Percentiles rank a stretch among this genome's conserved stretches.
phyloP scores from a whole-genome alignment of 129 eudicot genomes.

The Pulicaria dysenterica region DNA sequence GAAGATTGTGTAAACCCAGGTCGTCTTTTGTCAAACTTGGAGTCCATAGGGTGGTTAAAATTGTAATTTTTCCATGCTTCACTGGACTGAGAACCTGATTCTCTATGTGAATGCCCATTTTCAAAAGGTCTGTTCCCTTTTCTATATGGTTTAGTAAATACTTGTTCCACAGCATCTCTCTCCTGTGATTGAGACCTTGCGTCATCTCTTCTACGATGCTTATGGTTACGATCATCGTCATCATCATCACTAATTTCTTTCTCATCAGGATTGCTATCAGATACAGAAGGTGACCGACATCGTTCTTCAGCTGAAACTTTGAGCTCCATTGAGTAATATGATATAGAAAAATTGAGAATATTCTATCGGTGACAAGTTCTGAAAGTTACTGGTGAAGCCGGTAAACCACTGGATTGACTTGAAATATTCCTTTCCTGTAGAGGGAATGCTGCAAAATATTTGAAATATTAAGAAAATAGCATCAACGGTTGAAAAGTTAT shows the following conservation, averaged over 20 bases:
- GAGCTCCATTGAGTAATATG: slow-evolving; percentile 59
- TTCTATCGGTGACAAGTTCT: slow-evolving; percentile 16
- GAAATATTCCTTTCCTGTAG: slow-evolving; percentile 8
- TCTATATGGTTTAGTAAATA: slow-evolving; percentile 57
- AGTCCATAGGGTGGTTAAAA: slow-evolving; percentile 36
- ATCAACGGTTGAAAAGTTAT: too few relatives aligned
- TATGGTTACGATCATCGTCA: slow-evolving; percentile 99
- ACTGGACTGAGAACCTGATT: slow-evolving; percentile 59
- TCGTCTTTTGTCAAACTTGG: slow-evolving; percentile 70
- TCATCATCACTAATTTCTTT: slow-evolving; percentile 95
- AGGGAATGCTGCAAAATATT: too few relatives aligned
- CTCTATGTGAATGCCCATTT: slow-evolving; percentile 60
- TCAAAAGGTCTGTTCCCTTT: slow-evolving; percentile 66
- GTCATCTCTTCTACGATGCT: slow-evolving; percentile 87
- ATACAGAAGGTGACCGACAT: slow-evolving; percentile 60
- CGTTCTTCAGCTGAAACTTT: slow-evolving; percentile 59
- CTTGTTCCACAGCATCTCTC: slow-evolving; percentile 63
- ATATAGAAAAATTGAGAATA: neutral
- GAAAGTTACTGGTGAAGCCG: slow-evolving; percentile 20
- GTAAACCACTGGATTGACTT: neutral
- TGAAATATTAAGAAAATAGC: too few relatives aligned
- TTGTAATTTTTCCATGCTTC: slow-evolving; percentile 47
- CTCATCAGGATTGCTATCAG: slow-evolving; percentile 71
- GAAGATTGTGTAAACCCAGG: slow-evolving; percentile 39
- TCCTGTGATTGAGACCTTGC: slow-evolving; percentile 71